Conservation (phyloP, 2,329 filamentous ascomycete species). For the Ophiostoma australiae region DNA sequence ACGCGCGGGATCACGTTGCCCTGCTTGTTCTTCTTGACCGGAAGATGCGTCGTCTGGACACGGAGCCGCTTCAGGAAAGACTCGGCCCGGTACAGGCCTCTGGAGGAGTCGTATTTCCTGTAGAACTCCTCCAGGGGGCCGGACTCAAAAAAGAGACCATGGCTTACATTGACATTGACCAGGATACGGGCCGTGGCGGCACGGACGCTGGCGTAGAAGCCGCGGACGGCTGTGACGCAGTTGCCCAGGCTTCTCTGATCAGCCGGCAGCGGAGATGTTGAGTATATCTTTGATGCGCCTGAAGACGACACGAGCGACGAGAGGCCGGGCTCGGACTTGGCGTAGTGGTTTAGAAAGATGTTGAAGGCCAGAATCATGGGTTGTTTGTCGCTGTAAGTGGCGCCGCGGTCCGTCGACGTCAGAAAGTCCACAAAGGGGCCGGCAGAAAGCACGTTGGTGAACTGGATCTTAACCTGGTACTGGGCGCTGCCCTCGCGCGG, state of each 20-base stretch:
- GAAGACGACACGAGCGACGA: constrained; percentile 32
- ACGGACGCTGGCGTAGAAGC: constrained; percentile 36
- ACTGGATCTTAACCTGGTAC: constrained; percentile 30
- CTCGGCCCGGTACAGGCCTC: constrained; percentile 29
- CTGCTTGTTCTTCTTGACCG: constrained; percentile 35
- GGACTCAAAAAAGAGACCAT: constrained; percentile 35
- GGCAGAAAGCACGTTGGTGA: constrained; percentile 30
- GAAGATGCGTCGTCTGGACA: constrained; percentile 39
- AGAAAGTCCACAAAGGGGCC: constrained; percentile 31
- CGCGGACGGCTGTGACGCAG: constrained; percentile 34
- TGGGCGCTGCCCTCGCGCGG: constrained; percentile 25
- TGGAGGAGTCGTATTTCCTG: neutral
- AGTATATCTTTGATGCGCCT: neutral
- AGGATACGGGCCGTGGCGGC: constrained; percentile 35
- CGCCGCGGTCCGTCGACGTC: constrained; percentile 29
- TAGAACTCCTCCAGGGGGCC: constrained; percentile 30
- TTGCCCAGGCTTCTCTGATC: constrained; percentile 28
- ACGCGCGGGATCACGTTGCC: constrained; percentile 33
- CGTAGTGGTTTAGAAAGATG: constrained; percentile 52
- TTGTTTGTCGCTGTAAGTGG: constrained; percentile 29
- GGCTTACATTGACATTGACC: constrained; percentile 37
- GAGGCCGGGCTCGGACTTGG: constrained; percentile 30
- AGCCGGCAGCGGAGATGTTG: constrained; percentile 12
- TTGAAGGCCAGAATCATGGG: constrained; percentile 65
- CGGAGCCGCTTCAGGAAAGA: constrained; percentile 38